phyloP scores from a whole-genome alignment of 2,329 filamentous ascomycete species.

The Beauveria brongniartii region DNA sequence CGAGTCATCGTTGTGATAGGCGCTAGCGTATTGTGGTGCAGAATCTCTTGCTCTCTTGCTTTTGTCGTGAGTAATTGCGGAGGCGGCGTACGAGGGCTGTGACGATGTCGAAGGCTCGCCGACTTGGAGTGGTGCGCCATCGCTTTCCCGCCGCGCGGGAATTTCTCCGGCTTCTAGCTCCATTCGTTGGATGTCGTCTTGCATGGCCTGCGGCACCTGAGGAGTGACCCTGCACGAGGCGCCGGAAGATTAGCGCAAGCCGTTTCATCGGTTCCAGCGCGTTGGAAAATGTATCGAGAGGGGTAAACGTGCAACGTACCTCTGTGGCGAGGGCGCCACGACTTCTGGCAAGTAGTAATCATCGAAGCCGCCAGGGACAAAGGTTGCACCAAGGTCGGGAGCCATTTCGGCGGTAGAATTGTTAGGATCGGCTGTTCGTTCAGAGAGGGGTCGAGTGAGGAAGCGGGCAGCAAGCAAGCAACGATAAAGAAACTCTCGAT shows the following conservation, averaged over 20 bases:
- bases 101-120: conserved; percentile 15
- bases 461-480: background rate
- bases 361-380: conserved; percentile 49
- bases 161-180: conserved; percentile 65
- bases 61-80: conserved; percentile 29
- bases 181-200: conserved; percentile 85
- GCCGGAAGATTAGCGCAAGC: conserved; percentile 7
- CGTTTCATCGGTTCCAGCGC: background rate
- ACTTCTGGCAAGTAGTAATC: conserved; percentile 56
- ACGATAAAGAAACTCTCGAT: background rate
- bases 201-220: conserved; percentile 94
- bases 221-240: conserved; percentile 67
- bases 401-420: conserved; percentile 5
- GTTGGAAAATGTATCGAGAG: background rate
- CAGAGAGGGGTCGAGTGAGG: background rate
- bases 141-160: conserved; percentile 15
- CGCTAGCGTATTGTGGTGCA: conserved; percentile 16
- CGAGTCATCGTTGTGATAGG: conserved; percentile 31
- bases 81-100: conserved; percentile 22
- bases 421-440: background rate
- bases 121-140: conserved; percentile 9
- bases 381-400: conserved; percentile 41
- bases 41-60: background rate
- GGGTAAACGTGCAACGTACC: conserved; percentile 31
- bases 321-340: conserved; percentile 48